Percentiles rank a stretch among this genome's conserved stretches.
Evolutionary conservation across 176 grass and related monocot species (phyloP).

Genomic region (Aegilops sharonensis): DNA sequence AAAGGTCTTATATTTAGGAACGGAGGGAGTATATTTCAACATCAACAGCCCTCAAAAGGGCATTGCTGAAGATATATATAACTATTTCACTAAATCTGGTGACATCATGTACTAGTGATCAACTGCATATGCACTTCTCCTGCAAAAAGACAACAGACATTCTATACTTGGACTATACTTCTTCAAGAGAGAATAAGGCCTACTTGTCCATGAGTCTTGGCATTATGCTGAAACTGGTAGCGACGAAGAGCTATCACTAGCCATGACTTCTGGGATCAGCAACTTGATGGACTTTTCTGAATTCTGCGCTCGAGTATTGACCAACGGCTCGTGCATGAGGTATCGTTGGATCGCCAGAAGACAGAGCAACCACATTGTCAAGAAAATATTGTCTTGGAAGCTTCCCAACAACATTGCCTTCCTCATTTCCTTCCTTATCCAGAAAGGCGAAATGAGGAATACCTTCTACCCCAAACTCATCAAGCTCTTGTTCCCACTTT

Average conservation of each 20-base stretch:
- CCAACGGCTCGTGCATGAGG: conserved; percentile 83
- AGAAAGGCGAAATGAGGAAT: conserved; percentile 96
- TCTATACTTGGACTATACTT: neutral
- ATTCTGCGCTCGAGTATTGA: conserved; percentile 70
- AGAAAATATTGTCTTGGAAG: conserved; percentile 84
- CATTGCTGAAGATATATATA: neutral
- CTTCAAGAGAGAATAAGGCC: conserved; percentile 20
- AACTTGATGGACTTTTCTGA: conserved; percentile 85
- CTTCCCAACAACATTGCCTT: conserved; percentile 88
- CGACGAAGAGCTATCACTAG: conserved; percentile 31
- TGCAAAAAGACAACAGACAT: neutral
- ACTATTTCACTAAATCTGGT: neutral
- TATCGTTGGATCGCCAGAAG: conserved; percentile 65
- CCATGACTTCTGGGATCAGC: conserved; percentile 89
- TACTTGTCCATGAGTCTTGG: conserved; percentile 20
- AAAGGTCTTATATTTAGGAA: no score
- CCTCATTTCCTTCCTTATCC: conserved; percentile 90
- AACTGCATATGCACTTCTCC: neutral
- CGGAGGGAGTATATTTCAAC: neutral
- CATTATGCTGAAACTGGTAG: neutral
- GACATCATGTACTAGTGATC: neutral
- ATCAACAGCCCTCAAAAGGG: neutral
- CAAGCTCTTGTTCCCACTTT: conserved; percentile 96
- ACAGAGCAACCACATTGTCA: conserved; percentile 82
- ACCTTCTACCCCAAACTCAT: conserved; percentile 96